Conservation (phyloP, 805 yeast genomes). For the Yarrowia bubula region DNA sequence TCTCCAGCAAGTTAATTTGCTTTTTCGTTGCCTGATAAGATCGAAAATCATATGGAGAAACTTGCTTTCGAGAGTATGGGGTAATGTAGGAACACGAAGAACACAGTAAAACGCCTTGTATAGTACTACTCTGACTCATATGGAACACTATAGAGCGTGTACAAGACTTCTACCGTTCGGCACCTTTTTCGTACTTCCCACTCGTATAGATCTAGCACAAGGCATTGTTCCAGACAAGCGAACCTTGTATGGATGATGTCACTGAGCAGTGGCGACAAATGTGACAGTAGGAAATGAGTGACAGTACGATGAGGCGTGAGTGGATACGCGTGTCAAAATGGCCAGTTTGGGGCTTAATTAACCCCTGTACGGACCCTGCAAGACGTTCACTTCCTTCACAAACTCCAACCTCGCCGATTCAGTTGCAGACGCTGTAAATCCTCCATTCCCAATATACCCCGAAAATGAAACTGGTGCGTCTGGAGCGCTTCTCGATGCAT, state of each 20-base stretch:
- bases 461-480: neutral
- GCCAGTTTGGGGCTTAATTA: too few relatives aligned
- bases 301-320: neutral
- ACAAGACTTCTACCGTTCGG: neutral
- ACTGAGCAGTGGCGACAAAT: neutral
- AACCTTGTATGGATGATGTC: neutral
- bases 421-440: constrained; percentile 10
- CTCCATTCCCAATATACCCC: neutral
- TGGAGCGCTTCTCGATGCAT: constrained; percentile 17
- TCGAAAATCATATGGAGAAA: neutral
- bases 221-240: neutral
- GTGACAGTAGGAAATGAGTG: neutral
- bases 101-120: neutral
- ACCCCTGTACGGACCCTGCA: too few relatives aligned
- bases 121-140: too few relatives aligned
- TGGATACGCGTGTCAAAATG: neutral
- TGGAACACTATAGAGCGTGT: neutral
- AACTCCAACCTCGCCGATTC: too few relatives aligned
- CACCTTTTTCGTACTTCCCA: neutral
- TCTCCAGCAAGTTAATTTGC: neutral
- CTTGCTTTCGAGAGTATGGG: neutral
- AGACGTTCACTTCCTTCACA: too few relatives aligned
- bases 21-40: constrained; percentile 14
- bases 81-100: neutral
- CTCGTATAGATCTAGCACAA: neutral